phyloP scores from a whole-genome alignment of 2,329 filamentous ascomycete species.

The Fusarium neocosmosporiellum region DNA sequence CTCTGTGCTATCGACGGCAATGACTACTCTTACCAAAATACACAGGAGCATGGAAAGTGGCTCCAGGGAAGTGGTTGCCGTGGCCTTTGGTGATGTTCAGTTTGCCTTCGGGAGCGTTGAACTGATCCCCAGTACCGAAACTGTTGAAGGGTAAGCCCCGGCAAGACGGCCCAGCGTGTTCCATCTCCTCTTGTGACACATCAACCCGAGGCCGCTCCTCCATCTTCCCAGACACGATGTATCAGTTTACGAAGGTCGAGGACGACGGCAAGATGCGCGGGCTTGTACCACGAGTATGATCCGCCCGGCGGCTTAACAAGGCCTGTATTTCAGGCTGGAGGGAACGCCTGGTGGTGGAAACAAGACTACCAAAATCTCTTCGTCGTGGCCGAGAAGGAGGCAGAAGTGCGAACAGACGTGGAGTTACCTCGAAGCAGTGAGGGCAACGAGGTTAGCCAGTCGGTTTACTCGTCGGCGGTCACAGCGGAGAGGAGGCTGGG shows the following conservation, averaged over 20 bases:
- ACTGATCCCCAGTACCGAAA: background rate
- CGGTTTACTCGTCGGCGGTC: no score
- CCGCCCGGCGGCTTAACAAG: background rate
- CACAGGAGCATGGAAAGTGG: background rate
- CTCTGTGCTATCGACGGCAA: background rate
- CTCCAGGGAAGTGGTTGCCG: background rate
- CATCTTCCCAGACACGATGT: background rate
- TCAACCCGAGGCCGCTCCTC: background rate
- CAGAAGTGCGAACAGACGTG: no score
- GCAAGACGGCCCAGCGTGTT: background rate
- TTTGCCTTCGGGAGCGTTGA: background rate
- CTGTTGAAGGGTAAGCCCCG: background rate
- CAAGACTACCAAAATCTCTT: no score
- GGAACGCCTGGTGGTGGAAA: no score
- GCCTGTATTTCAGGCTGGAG: no score
- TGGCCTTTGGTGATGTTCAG: background rate
- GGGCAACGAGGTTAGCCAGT: background rate
- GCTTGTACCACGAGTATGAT: background rate
- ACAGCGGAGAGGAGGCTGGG: no score
- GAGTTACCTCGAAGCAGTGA: background rate
- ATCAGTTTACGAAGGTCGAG: background rate
- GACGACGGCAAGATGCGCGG: background rate
- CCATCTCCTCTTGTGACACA: background rate
- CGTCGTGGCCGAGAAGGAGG: no score
- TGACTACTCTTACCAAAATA: background rate